Base-by-base conservation (phyloP, 2,329 filamentous ascomycete genomes). In the Colletotrichum ledebouriae region DNA sequence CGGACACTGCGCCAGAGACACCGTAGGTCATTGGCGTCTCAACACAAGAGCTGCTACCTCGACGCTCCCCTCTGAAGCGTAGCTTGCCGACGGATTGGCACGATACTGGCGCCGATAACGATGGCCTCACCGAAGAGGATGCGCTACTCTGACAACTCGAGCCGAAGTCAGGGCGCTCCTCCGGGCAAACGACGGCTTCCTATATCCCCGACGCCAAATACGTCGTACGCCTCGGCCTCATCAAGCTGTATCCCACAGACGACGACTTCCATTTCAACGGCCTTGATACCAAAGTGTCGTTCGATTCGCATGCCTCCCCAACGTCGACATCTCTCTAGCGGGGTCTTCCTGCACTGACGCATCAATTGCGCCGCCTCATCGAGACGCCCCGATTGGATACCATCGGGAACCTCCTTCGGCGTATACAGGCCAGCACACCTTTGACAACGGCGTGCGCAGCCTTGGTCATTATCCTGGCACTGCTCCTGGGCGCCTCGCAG, bases 161-260 rank as follows among this genome's bases (percentile, higher is more conserved):
- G 17, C 17, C 17, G 17, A 17, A 17, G 17, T 17, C 17, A 17
- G 17, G 17, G 17, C 17, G 20, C 29, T 50, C 47, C 25, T 50
- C 13, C 22, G 47, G 13, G 47, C 25, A 22, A 50, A 33, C 13
- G 2, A 33, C 47, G 29, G 22, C 47, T 50, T 20, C 20, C 7
- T 17, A 17, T 17, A 17, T 17, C 17, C 47, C 47, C 25, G 47
- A 50, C 9, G 13, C 25, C 12, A 50, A 50, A 22, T 50, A 15
- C 47, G 20, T 50, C 47, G 47, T 50, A 15, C 47, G 29, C 25
- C 20, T 50, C 1, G 47, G 20, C 29, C 47, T 50, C 4, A 22
- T 50, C 47, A 50, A 50, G 47, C 20, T 50, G 9, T 25, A 29
- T 13, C 47, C 47, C 25, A 50, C 20, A 20, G 47, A 50, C 9